Percentiles rank a stretch among this genome's conserved stretches.
Evolutionary conservation across 352 stramenopile genomes (phyloP).

Genomic region (Pythium periplocum): DNA sequence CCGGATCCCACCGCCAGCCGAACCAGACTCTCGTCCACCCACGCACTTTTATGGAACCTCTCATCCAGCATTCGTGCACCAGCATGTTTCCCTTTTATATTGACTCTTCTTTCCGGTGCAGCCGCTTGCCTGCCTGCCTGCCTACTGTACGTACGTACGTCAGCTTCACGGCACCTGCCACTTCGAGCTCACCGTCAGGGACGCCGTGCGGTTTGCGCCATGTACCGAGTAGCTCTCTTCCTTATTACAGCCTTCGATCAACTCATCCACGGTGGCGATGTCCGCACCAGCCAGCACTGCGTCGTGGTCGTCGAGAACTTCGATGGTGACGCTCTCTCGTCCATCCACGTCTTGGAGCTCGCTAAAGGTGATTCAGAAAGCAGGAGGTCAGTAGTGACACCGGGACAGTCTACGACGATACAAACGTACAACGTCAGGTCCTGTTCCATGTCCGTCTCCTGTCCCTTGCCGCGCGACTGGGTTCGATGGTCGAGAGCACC

Average conservation of each 20-base stretch:
- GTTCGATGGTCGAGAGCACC: slow-evolving; percentile 5
- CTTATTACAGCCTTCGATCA: slow-evolving; percentile 14
- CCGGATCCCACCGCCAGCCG: too few relatives aligned
- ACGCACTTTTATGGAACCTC: too few relatives aligned
- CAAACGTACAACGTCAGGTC: slow-evolving; percentile 15
- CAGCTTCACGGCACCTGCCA: not conserved
- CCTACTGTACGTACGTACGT: too few relatives aligned
- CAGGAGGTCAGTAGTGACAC: too few relatives aligned
- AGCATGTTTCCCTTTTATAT: too few relatives aligned
- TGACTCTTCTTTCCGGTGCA: too few relatives aligned
- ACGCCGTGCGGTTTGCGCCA: slow-evolving; percentile 5
- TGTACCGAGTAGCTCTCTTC: slow-evolving; percentile 3
- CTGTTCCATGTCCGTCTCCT: slow-evolving; percentile 4
- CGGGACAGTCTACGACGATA: not conserved
- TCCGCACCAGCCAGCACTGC: slow-evolving; percentile 9
- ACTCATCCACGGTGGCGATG: slow-evolving; percentile 5
- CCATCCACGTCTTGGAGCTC: slow-evolving; percentile 4
- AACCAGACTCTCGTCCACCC: too few relatives aligned
- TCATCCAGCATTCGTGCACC: too few relatives aligned
- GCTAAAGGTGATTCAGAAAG: too few relatives aligned
- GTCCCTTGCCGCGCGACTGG: slow-evolving; percentile 10
- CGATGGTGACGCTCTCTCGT: slow-evolving; percentile 16
- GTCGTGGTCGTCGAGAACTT: slow-evolving; percentile 11
- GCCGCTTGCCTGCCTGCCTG: too few relatives aligned
- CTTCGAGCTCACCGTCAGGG: slow-evolving; percentile 10